Evolutionary conservation across 345 rosid genomes (phyloP), one percentile per base, ranked within the genome.

Genomic region (Hevea brasiliensis): DNA sequence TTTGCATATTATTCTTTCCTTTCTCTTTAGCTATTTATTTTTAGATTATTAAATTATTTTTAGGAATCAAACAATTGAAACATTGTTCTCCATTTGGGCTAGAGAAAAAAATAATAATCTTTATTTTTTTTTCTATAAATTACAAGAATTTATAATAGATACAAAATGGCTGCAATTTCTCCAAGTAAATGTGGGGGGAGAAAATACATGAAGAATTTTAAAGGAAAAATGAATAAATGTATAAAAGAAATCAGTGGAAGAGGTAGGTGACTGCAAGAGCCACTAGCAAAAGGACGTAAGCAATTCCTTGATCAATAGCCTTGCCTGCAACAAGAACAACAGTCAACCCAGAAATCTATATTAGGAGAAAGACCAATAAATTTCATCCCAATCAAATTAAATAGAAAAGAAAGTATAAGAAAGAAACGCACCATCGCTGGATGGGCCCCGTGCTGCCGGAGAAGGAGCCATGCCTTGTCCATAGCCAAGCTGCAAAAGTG

Each of bases 301-400:
- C 87, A 68, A 84, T 79, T 67, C 87, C 87, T 77, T 79, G 85
- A 68, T 84, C 87, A 54, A 84, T 79, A 17, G 78, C 41, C 1
- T 70, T 24, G 13, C 87, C 87, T 82, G 73, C 55, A 74, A 45
- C 15, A 37, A 58, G 2, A 64, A 70, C 37, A 27, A 0, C 6
- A 20, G 20, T 18, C 59, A 17, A 29, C 21, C 12, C 75, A 11
- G 2, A 51, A 63, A 23, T 7, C 15, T 13, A n/a, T 0, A 27
- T 50, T 7, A 62, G 17, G 14, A 26, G 8, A 17, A 13, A 59
- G 9, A 71, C 13, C 14, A 42, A 44, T 14, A 20, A 1, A 66
- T 21, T n/a, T n/a, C 15, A 20, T 14, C 18, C 26, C 37, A 29
- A 2, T 27, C 5, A 61, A 20, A 40, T 8, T 14, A 51, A 45